These are phyloP conservation scores for Candida adriatica DNA, from an alignment of 805 yeast species.

Conservation along the genomic window DNA sequence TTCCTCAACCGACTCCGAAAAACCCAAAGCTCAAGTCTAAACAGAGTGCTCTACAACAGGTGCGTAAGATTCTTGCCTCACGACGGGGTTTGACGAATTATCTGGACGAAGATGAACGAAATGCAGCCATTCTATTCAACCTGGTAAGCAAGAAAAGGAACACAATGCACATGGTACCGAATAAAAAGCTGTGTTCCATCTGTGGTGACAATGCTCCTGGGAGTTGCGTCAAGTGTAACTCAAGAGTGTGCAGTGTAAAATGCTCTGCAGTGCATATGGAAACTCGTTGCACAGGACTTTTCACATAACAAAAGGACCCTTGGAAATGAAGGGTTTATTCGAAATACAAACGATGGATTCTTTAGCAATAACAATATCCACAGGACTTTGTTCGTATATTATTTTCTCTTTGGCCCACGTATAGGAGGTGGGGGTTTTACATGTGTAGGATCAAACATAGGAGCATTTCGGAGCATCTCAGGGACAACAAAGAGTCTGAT, in stretches of 20 bases:
- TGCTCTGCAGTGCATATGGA: constrained; percentile 36
- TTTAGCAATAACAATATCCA: too few species aligned
- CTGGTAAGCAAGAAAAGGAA: constrained; percentile 25
- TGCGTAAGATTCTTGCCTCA: constrained; percentile 32
- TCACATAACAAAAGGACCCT: constrained; percentile 1
- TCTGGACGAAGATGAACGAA: constrained; percentile 35
- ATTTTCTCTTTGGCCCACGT: constrained; percentile 46
- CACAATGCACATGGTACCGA: constrained; percentile 24
- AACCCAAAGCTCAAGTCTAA: constrained; percentile 14
- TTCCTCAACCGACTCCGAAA: constrained; percentile 7
- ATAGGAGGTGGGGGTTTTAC: constrained; percentile 68
- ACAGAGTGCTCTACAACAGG: constrained; percentile 26
- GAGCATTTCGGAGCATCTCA: constrained; percentile 82
- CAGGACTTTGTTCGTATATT: too few species aligned
- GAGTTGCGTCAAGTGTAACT: constrained; percentile 34
- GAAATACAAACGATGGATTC: too few species aligned
- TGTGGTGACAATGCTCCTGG: constrained; percentile 39
- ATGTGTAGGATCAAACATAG: constrained; percentile 62
- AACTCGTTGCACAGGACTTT: constrained; percentile 34
- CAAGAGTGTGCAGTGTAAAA: constrained; percentile 35
- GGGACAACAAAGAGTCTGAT: constrained; percentile 82
- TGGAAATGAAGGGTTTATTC: too few species aligned
- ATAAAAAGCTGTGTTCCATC: constrained; percentile 37
- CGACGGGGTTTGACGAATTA: constrained; percentile 35
- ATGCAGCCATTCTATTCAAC: constrained; percentile 25